These are phyloP conservation scores for Lentithecium fluviatile DNA, from an alignment of 495 filamentous ascomycete species.

Conservation along the genomic window DNA sequence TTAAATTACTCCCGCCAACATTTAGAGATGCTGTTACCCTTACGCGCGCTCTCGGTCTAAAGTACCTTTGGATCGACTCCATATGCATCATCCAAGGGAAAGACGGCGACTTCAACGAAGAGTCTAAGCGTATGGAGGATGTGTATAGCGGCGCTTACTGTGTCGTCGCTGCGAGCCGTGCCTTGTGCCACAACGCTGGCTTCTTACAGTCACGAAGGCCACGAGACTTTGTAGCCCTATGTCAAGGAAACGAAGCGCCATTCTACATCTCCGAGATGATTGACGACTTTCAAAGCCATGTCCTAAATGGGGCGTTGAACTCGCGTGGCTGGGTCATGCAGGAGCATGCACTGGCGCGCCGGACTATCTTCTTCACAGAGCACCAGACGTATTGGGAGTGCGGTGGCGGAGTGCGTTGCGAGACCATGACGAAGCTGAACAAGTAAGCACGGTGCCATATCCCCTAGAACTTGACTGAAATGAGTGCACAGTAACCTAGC, in stretches of 20 bases:
- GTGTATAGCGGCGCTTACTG: constrained; percentile 7
- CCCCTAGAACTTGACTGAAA: too few species aligned
- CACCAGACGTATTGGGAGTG: constrained; percentile 48
- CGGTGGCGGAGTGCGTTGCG: constrained; percentile 42
- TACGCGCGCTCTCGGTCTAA: neutral
- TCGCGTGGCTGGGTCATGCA: constrained; percentile 47
- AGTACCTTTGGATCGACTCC: constrained; percentile 17
- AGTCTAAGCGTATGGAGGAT: constrained; percentile 6
- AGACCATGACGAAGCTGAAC: constrained; percentile 30
- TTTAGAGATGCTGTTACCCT: constrained; percentile 13
- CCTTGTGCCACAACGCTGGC: neutral
- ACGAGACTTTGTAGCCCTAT: neutral
- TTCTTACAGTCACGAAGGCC: neutral
- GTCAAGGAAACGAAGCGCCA: neutral
- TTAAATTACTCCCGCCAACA: constrained; percentile 1
- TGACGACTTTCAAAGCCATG: constrained; percentile 24
- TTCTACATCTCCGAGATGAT: neutral
- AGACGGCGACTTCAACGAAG: constrained; percentile 1
- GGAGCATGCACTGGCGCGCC: constrained; percentile 43
- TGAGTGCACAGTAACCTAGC: constrained; percentile 36
- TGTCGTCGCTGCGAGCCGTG: constrained; percentile 11
- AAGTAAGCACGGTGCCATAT: constrained; percentile 38
- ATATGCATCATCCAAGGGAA: constrained; percentile 15
- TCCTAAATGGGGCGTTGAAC: constrained; percentile 38
- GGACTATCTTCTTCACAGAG: constrained; percentile 46